Base-by-base conservation (phyloP, 192 early-diverging fungal genomes). In the Helicostylum pulchrum region DNA sequence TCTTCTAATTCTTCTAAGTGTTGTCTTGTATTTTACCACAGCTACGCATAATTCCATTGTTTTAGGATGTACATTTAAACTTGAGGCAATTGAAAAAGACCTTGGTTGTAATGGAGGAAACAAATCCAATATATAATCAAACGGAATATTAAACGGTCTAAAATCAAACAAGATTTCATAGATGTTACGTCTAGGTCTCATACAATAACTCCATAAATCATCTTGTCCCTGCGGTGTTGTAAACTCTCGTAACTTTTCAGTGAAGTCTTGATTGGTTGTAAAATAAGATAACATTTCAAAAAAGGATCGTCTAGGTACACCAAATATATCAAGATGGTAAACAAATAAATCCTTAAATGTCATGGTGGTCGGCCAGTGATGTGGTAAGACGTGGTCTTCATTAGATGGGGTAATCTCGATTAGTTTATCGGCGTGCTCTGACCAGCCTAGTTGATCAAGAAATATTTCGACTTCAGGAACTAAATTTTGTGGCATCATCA, bases 151-250 rank as follows among this genome's bases (percentile, higher is more conserved):
- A 14, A 86, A 85, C n/a, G 84, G 77, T 12, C 81, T 81, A 49
- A 99, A 95, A 67, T 99, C 95, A 42, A 79, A 78, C 8, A 99
- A 73, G 20, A 92, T 86, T 75, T 99, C 97, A 44, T 85, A 80
- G 11, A 87, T 81, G 0, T 92, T 96, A 12, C 97, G 85, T 6
- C 84, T 76, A 32, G 88, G 82, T 46, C 89, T 80, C 75, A 92
- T 86, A 59, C 87, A 88, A 78, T 99, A 99, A 2, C 90, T 74
- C 59, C 88, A 90, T 53, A 99, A 77, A 54, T 99, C 97, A 71
- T 93, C 90, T 64, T 91, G 87, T 11, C 97, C 97, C 49, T 80
- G 87, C 0, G 90, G 71, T 4, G 82, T 77, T 0, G 84, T 67
- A 58, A 99, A 91, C 63, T 99, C 94, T 34, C 77, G 73, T 44